These are phyloP conservation scores for Iris macrosiphon DNA, from an alignment of 106 monocot genomes.

Conservation along the genomic window DNA sequence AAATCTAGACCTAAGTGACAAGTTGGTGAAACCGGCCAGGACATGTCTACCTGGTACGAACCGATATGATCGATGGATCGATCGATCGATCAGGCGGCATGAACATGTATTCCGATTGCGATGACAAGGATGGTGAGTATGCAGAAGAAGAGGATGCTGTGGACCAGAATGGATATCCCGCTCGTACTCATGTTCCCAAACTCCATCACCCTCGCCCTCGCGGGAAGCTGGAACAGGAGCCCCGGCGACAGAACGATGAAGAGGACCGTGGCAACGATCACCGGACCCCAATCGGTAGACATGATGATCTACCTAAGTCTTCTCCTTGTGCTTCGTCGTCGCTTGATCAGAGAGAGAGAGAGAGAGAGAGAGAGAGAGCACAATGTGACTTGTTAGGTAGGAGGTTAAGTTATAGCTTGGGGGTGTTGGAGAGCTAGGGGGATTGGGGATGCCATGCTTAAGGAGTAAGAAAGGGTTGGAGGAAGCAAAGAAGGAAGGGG, in stretches of 20 bases:
- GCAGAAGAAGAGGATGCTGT: conserved; percentile 16
- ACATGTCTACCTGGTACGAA: no score
- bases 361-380: neutral
- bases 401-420: no score
- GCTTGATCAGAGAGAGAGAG: neutral
- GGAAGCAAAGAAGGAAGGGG: neutral
- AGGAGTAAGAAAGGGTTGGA: conserved; percentile 1
- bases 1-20: no score
- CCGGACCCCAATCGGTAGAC: conserved; percentile 22
- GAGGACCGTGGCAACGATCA: conserved; percentile 13
- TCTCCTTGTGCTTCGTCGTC: neutral
- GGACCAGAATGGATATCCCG: conserved; percentile 15
- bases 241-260: conserved; percentile 23
- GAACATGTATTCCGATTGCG: conserved; percentile 15
- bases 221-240: conserved; percentile 20
- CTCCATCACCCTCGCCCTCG: conserved; percentile 21
- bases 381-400: neutral
- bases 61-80: no score
- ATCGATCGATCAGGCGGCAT: conserved; percentile 18
- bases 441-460: conserved; percentile 7
- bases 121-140: conserved; percentile 19
- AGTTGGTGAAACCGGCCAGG: no score
- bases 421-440: no score
- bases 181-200: conserved; percentile 25
- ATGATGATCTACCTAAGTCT: neutral